phyloP scores from a whole-genome alignment of 1,284 basidiomycete species.

The Trichosporon inkin region DNA sequence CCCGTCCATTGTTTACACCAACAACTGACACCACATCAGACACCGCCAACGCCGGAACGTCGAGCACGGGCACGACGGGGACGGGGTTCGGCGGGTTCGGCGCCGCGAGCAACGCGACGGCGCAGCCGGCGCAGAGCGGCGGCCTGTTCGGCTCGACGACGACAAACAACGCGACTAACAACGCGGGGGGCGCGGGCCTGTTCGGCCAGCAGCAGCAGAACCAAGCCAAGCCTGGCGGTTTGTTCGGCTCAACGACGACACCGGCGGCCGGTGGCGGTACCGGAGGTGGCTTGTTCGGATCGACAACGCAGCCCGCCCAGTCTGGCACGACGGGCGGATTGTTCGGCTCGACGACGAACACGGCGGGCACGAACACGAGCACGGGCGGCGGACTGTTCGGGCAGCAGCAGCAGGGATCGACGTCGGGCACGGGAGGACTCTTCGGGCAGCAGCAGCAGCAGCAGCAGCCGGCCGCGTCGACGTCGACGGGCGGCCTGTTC shows the following conservation, averaged over 20 bases:
- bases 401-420: conserved; percentile 34
- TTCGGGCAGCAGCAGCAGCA: conserved; percentile 25
- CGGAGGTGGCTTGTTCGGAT: conserved; percentile 26
- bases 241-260: conserved; percentile 13
- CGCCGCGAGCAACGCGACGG: conserved; percentile 10
- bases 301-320: conserved; percentile 49
- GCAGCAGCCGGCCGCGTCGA: conserved; percentile 18
- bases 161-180: not conserved
- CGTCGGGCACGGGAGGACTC: conserved; percentile 31
- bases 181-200: not conserved
- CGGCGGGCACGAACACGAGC: conserved; percentile 44
- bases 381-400: conserved; percentile 40
- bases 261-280: conserved; percentile 7
- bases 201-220: conserved; percentile 15
- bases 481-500: conserved; percentile 44
- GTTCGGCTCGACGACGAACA: conserved; percentile 36
- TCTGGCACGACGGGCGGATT: conserved; percentile 55
- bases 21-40: conserved; percentile 14
- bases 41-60: conserved; percentile 16
- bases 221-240: conserved; percentile 13
- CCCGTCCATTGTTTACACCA: not conserved
- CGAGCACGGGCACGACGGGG: not conserved
- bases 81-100: conserved; percentile 16
- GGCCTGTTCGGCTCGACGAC: conserved; percentile 19
- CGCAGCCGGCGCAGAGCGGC: conserved; percentile 9